A percentile compares a stretch with the other conserved stretches of the same genome.
phyloP scores from a whole-genome alignment of 2,329 filamentous ascomycete genomes.

The Hypoxylon rubiginosum region DNA sequence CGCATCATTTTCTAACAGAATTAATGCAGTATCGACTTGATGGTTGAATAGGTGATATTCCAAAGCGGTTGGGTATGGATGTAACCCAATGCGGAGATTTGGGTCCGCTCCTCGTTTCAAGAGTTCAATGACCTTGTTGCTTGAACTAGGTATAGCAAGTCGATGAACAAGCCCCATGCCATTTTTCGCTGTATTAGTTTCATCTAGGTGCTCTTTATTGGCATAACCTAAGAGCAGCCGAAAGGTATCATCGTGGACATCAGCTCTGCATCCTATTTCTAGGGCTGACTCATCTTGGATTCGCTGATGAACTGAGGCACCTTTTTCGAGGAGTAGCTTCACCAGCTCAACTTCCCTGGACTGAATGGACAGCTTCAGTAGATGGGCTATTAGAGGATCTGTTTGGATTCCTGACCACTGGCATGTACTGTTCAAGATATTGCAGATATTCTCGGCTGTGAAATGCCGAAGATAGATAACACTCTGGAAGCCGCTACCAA shows the following conservation, averaged over 20 bases:
- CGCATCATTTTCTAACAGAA: conserved; percentile 4
- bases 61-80: conserved; percentile 1
- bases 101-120: conserved; percentile 6
- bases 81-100: not conserved
- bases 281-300: not conserved
- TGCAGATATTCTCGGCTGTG: not conserved
- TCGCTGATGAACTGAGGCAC: conserved; percentile 2
- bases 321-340: conserved; percentile 1
- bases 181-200: not conserved
- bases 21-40: not conserved
- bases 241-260: not conserved
- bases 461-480: not conserved
- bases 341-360: not conserved
- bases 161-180: conserved; percentile 16
- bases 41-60: not conserved
- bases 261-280: not conserved
- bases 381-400: not conserved
- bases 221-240: not conserved
- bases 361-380: not conserved
- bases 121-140: not conserved
- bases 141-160: not conserved
- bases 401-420: not conserved
- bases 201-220: conserved; percentile 10
- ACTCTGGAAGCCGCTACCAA: too few species aligned
- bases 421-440: not conserved